Evolutionary conservation across 306 rosid genomes (phyloP).

Genomic region (Cucumis cinereus): DNA sequence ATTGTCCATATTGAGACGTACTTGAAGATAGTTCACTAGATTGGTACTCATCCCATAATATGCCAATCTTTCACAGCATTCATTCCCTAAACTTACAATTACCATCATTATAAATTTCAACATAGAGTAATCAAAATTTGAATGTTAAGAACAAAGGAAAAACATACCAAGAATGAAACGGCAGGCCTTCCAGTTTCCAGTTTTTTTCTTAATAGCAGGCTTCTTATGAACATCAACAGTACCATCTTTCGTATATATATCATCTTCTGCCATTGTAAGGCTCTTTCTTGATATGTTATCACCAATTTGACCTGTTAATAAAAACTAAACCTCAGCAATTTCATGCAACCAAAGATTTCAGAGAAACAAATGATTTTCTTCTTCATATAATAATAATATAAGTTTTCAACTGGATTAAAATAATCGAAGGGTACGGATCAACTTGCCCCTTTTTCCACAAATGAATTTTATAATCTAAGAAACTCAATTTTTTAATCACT

Average conservation of each 20-base stretch:
- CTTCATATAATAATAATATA: not conserved
- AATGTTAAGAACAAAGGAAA: not conserved
- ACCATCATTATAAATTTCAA: not conserved
- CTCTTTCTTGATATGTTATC: not conserved
- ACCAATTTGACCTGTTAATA: not conserved
- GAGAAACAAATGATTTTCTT: not conserved
- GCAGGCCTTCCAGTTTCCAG: constrained; percentile 81
- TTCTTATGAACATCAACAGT: constrained; percentile 35
- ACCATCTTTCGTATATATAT: constrained; percentile 55
- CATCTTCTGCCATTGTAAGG: constrained; percentile 32
- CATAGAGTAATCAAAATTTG: not conserved
- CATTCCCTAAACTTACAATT: constrained; percentile 39
- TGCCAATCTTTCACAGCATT: constrained; percentile 84
- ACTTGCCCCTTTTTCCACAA: not conserved
- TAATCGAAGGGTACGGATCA: not conserved
- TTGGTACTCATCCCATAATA: constrained; percentile 84
- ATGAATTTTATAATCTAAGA: not conserved
- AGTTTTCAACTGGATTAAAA: not conserved
- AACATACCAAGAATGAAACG: constrained; percentile 64
- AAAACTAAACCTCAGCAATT: not conserved
- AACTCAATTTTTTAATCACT: not conserved
- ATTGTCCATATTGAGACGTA: constrained; percentile 48
- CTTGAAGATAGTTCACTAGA: constrained; percentile 68
- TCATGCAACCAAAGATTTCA: not conserved
- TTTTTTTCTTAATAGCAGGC: constrained; percentile 57